phyloP scores from a whole-genome alignment of 73 alveolate genomes.

The Symbiodinium natans region DNA sequence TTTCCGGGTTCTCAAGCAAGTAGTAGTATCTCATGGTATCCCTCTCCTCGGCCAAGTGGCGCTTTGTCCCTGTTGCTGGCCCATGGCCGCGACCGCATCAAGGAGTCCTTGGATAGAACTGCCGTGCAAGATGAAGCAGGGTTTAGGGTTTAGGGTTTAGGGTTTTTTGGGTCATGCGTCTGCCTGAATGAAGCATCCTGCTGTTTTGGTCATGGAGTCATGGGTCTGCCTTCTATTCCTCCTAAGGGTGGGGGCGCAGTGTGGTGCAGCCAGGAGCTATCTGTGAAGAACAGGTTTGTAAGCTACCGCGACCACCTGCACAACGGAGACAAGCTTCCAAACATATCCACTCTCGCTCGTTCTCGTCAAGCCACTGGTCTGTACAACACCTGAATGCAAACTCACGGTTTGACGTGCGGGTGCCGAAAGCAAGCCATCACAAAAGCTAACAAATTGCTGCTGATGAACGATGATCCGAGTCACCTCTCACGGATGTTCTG shows the following conservation, averaged over 20 bases:
- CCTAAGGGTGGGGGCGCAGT: no score
- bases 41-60: neutral
- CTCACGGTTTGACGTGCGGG: neutral
- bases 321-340: slow-evolving; percentile 51
- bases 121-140: no score
- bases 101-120: neutral
- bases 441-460: neutral
- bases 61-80: slow-evolving; percentile 29
- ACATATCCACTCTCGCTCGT: slow-evolving; percentile 88
- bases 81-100: slow-evolving; percentile 82
- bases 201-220: no score
- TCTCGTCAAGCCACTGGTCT: slow-evolving; percentile 91
- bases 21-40: no score
- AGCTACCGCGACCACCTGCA: no score
- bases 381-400: slow-evolving; percentile 21
- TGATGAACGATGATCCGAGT: neutral
- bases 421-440: neutral
- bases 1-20: no score
- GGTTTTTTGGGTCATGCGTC: no score
- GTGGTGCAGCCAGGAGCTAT: no score
- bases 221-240: no score
- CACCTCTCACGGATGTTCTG: slow-evolving; percentile 9
- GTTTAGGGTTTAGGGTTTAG: no score
- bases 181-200: no score
- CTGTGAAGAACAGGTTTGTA: no score